phyloP scores from a whole-genome alignment of 352 stramenopile species.

The Globisporangium cystogenes region DNA sequence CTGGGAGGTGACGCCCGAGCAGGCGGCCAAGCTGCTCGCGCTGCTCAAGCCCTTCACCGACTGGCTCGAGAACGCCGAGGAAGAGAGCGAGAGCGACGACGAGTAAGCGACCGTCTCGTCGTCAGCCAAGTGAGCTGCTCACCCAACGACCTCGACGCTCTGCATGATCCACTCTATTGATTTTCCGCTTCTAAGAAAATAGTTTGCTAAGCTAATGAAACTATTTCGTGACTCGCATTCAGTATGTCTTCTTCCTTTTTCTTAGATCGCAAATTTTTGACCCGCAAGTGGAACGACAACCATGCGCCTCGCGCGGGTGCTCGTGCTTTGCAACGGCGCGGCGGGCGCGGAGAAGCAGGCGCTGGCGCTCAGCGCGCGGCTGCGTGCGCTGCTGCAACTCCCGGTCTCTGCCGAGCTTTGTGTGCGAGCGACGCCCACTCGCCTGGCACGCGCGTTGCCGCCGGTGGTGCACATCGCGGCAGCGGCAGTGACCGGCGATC shows the following conservation, averaged over 20 bases:
- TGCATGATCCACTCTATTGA: not conserved
- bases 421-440: conserved; percentile 23
- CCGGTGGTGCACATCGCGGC: conserved; percentile 34
- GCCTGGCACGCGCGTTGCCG: conserved; percentile 23
- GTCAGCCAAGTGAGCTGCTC: too few relatives aligned
- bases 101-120: too few relatives aligned
- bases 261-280: too few relatives aligned
- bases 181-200: too few relatives aligned
- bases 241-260: not conserved
- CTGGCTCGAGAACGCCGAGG: conserved; percentile 96
- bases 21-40: conserved; percentile 75
- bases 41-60: conserved; percentile 94
- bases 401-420: conserved; percentile 21
- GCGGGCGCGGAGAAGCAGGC: conserved; percentile 76
- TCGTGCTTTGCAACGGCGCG: conserved; percentile 69
- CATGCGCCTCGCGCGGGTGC: conserved; percentile 24
- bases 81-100: conserved; percentile 81
- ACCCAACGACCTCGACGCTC: not conserved
- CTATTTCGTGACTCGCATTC: not conserved
- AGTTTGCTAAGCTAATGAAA: too few relatives aligned
- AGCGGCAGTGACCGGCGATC: conserved; percentile 26
- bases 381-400: conserved; percentile 17
- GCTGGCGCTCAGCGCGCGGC: conserved; percentile 36
- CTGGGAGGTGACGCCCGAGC: conserved; percentile 87
- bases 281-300: too few relatives aligned